These are phyloP conservation scores for Gracilaria caudata DNA, from an alignment of 23 red algal genomes.

Conservation along the genomic window DNA sequence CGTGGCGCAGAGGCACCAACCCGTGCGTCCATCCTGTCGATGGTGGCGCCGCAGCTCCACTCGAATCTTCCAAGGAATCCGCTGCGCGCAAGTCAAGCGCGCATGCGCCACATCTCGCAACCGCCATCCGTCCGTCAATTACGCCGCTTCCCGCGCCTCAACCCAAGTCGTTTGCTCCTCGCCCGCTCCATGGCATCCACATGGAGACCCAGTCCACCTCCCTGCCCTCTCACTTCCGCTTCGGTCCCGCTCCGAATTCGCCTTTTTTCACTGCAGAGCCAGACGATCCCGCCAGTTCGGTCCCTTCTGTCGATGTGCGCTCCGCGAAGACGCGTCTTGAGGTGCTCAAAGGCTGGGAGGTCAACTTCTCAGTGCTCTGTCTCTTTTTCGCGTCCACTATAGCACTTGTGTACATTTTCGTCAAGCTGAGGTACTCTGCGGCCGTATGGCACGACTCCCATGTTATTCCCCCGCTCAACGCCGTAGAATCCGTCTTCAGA, in stretches of 20 bases:
- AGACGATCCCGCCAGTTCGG: conserved; percentile 33
- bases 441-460: conserved; percentile 17
- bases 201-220: conserved; percentile 14
- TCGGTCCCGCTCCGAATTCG: not conserved
- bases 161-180: not conserved
- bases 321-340: conserved; percentile 47
- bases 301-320: conserved; percentile 44
- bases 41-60: not conserved
- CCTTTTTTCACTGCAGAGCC: conserved; percentile 42
- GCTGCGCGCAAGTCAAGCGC: not conserved
- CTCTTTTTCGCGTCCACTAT: conserved; percentile 42
- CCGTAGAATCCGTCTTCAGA: conserved; percentile 17
- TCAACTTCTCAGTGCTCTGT: conserved; percentile 65
- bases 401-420: conserved; percentile 60
- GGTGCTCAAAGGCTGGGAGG: conserved; percentile 67
- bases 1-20: not conserved
- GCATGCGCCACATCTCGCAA: not conserved
- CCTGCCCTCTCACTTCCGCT: conserved; percentile 25
- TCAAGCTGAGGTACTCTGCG: conserved; percentile 9
- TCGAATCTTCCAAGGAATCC: not conserved
- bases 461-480: conserved; percentile 25
- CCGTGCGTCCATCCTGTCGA: not conserved
- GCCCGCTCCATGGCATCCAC: conserved; percentile 37
- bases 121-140: not conserved
- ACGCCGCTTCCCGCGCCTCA: not conserved